A percentile compares a stretch with the other conserved stretches of the same genome.
These are phyloP conservation scores for Candida sanyaensis DNA, from an alignment of 1,139 yeast species.

Conservation along the genomic window DNA sequence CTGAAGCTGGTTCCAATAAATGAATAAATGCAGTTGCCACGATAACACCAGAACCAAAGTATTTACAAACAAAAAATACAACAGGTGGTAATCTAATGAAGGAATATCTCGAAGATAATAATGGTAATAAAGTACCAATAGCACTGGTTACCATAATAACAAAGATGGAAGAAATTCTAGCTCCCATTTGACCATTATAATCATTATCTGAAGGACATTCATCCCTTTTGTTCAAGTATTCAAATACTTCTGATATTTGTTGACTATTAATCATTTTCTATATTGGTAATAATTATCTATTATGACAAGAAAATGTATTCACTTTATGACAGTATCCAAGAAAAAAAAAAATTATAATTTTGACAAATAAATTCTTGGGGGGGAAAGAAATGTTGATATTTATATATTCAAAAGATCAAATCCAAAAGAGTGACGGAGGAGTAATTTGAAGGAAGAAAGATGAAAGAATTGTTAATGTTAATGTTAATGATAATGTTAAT, in stretches of 20 bases:
- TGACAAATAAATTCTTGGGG: neutral
- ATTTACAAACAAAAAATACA: conserved; percentile 73
- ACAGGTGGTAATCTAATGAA: conserved; percentile 55
- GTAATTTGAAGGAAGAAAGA: too few relatives aligned
- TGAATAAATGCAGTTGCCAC: conserved; percentile 89
- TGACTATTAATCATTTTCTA: conserved; percentile 7
- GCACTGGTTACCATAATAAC: conserved; percentile 63
- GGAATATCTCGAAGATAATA: conserved; percentile 56
- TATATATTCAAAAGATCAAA: neutral
- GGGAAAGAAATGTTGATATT: neutral
- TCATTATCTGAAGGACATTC: conserved; percentile 39
- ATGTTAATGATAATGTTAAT: too few relatives aligned
- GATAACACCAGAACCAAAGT: conserved; percentile 92
- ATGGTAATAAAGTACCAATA: conserved; percentile 61
- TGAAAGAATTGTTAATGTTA: too few relatives aligned
- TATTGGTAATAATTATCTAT: neutral
- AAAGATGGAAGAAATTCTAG: conserved; percentile 72
- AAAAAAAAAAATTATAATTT: neutral
- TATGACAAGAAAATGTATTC: too few relatives aligned
- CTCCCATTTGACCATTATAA: conserved; percentile 52
- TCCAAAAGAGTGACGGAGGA: too few relatives aligned
- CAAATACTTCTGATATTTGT: conserved; percentile 9
- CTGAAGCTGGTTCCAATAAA: conserved; percentile 76
- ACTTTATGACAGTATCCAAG: neutral
- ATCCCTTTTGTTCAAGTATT: conserved; percentile 25